Evolutionary conservation across 345 rosid genomes (phyloP).

Genomic region (Eucalyptus decipiens): DNA sequence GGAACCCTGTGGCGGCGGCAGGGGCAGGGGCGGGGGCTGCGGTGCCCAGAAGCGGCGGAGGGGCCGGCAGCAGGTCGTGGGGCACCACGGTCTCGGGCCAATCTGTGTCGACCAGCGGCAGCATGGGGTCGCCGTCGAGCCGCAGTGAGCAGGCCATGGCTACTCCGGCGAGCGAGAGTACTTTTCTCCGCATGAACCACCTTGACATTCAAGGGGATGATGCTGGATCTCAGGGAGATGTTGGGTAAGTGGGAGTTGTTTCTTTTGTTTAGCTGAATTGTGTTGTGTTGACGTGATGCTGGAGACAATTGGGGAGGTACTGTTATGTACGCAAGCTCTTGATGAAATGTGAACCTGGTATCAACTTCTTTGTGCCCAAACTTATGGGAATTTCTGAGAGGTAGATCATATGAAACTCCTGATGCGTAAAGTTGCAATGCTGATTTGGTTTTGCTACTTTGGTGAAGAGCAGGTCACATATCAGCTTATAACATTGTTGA

Average conservation of each 20-base stretch:
- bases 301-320: background rate
- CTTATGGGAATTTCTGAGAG: background rate
- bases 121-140: conserved; percentile 93
- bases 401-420: background rate
- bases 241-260: conserved; percentile 26
- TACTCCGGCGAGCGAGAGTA: conserved; percentile 66
- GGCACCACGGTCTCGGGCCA: conserved; percentile 26
- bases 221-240: conserved; percentile 73
- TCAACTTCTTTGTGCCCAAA: background rate
- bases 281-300: background rate
- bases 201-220: conserved; percentile 93
- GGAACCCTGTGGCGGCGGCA: conserved; percentile 4
- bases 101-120: conserved; percentile 33
- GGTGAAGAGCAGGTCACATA: background rate
- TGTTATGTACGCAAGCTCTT: background rate
- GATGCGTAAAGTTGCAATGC: background rate
- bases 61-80: conserved; percentile 69
- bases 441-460: background rate
- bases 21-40: conserved; percentile 16
- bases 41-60: conserved; percentile 16
- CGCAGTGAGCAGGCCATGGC: conserved; percentile 54
- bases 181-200: conserved; percentile 52
- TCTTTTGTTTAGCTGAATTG: background rate
- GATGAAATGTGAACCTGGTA: background rate
- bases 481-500: background rate